Evolutionary conservation across 2,329 filamentous ascomycete species (phyloP), one percentile per base, ranked within the genome.

Genomic region (Hymenotorrendiella dingleyae): DNA sequence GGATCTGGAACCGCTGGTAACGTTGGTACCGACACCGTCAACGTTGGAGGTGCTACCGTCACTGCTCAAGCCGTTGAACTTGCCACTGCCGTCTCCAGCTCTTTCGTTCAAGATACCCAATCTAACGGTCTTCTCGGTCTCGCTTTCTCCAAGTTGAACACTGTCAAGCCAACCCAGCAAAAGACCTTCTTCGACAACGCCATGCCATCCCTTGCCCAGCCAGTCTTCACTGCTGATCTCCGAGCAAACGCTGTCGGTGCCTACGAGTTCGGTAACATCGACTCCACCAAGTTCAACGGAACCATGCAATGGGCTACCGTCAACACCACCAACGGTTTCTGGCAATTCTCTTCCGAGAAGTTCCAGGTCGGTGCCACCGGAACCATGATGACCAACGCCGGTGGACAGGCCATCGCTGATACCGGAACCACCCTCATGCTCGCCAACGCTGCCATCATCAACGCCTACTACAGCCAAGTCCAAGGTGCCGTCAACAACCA

Each of bases 71-170:
- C 58, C 11, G 48, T 64, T 20, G 61, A 64, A 39, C 46, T 62
- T 17, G 62, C 62, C 12, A 62, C 57, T 8, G 54, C 51, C 2
- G 57, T 62, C 22, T 64, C 60, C 2, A 19, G 40, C 17, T 56
- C 55, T 1, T 67, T 67, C 50, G 55, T 62, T 23, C 29, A 48
- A 22, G 64, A 67, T 43, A 58, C 57, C n/a, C 45, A 54, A 27
- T 56, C 57, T 32, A 78, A 82, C 53, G 80, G 80, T 24, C 70
- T 84, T 12, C 69, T 84, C 34, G 80, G 80, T n/a, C 70, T 84
- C 36, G 80, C 72, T 3, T 62, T 56, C 49, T 58, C 56, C 38
- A 61, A 59, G 37, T 50, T 61, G 29, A 63, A 63, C 46, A 63
- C 60, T 20, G 54, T 63, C 39, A 53, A 57, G 50, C 61, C 61